These are phyloP conservation scores for Fagopyrum esculentum DNA, from an alignment of 148 eudicot genomes.

Conservation along the genomic window DNA sequence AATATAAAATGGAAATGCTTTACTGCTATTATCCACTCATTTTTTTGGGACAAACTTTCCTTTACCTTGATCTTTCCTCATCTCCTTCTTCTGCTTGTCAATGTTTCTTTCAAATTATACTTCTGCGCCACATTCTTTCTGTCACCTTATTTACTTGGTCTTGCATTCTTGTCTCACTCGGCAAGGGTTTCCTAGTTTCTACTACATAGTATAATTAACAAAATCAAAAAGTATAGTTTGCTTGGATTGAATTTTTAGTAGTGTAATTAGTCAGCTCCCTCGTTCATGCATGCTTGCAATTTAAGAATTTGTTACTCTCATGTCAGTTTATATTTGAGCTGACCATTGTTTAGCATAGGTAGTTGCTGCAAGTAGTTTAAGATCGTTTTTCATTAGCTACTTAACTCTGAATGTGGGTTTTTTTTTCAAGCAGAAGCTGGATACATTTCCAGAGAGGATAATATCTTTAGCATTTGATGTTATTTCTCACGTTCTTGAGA, in stretches of 20 bases:
- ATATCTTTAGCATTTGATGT: slow-evolving; percentile 69
- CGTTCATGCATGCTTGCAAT: background rate
- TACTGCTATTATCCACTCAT: background rate
- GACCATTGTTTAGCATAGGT: background rate
- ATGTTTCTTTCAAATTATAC: background rate
- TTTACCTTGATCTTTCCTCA: background rate
- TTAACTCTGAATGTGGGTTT: background rate
- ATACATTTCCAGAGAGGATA: slow-evolving; percentile 55
- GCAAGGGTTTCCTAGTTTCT: background rate
- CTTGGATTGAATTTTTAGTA: background rate
- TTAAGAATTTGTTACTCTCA: background rate
- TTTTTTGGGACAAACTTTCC: background rate
- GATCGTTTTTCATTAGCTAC: background rate
- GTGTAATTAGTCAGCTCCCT: background rate
- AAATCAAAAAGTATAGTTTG: background rate
- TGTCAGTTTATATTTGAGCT: background rate
- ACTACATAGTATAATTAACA: background rate
- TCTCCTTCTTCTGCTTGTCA: background rate
- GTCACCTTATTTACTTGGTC: background rate
- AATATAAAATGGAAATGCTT: background rate
- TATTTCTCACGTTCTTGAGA: slow-evolving; percentile 67
- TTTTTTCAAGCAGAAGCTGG: slow-evolving; percentile 45
- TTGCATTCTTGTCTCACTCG: background rate
- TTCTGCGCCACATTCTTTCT: slow-evolving; percentile 1
- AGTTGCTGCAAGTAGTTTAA: background rate